Evolutionary conservation across 345 rosid genomes (phyloP), one percentile per base, ranked within the genome.

Genomic region (Physaria fendleri): DNA sequence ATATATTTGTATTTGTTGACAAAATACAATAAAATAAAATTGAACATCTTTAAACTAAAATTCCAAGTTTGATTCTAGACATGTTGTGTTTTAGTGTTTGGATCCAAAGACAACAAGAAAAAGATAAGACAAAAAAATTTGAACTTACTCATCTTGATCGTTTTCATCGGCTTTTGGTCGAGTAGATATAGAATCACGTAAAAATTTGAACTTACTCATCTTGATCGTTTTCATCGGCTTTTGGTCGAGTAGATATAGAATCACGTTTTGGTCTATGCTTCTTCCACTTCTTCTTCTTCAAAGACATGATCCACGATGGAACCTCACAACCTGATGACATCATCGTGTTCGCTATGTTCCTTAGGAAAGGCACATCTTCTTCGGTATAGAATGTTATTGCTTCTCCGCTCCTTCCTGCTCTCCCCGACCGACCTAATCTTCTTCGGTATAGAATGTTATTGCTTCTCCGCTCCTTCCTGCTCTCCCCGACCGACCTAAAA

Each of bases 401-500:
- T 81, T 89, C 95, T 62, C 99, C 97, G 2, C 63, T 75, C 73
- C 99, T 80, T 56, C 97, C 95, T 13, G 99, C 95, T 75, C 99
- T 78, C 39, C 97, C 95, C 0, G n/a, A n/a, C n/a, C n/a, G n/a
- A n/a, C n/a, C n/a, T n/a, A n/a, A 69, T 93, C 95, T 30, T 80
- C 83, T 77, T 89, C 95, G 0, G 91, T 83, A 68, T 89, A 85
- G 34, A 83, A 78, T 4, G 97, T 89, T 50, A 93, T 69, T 4
- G 91, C 95, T 81, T 89, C 95, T 62, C 99, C 97, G 2, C 63
- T 75, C 73, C 99, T 80, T 56, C 97, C 95, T 13, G 99, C 95
- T 75, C 99, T 78, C 39, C 97, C 95, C 0, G 95, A 81, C 55
- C 99, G 86, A 24, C 95, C 97, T 35, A 8, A 35, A 35, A 35